Base-by-base conservation (phyloP, 169 alveolate species). In the Theileria equi region DNA sequence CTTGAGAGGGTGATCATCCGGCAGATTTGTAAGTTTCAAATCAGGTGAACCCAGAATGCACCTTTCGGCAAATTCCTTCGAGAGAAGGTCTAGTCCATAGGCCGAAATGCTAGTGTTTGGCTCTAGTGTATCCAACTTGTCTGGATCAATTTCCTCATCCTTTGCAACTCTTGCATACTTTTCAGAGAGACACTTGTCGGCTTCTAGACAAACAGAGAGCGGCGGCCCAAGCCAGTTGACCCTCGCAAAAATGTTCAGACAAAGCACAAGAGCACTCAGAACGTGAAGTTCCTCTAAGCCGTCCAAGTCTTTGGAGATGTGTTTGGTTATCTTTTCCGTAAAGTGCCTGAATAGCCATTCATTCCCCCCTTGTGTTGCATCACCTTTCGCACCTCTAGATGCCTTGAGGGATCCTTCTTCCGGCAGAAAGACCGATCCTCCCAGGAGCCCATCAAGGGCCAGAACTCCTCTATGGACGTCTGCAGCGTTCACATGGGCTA, bases 201-300 rank as follows among this genome's bases (percentile, higher is more conserved):
- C 32, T 10, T 35, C 52, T 21, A 19, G 23, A n/a, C 32, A 7
- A 13, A 57, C n/a, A 3, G 80, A 71, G 11, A 61, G 26, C 2
- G 62, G 80, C 1, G 86, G 86, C 19, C 86, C 86, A 3, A 41
- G 29, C 86, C 86, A 77, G 31, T 77, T 77, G 17, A 62, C 59
- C 21, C 80, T 40, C 6, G 68, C 28, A 52, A 77, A 66, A 10
- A 67, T 41, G 19, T 77, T 67, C 29, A 77, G 50, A 43, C 49
- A 29, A 38, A 67, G 52, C 6, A 77, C 79, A n/a, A 44, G 26
- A 28, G 65, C 68, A 7, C 80, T 59, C 25, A 77, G 77, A n/a
- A 77, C 58, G 32, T 63, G 35, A 23, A 67, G 19, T 5, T 7
- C 49, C 19, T 55, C 69, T 34, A 67, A 44, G 40, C n/a, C n/a